Conservation (phyloP, 2,329 filamentous ascomycete species). For the Verticillium tricorpus region DNA sequence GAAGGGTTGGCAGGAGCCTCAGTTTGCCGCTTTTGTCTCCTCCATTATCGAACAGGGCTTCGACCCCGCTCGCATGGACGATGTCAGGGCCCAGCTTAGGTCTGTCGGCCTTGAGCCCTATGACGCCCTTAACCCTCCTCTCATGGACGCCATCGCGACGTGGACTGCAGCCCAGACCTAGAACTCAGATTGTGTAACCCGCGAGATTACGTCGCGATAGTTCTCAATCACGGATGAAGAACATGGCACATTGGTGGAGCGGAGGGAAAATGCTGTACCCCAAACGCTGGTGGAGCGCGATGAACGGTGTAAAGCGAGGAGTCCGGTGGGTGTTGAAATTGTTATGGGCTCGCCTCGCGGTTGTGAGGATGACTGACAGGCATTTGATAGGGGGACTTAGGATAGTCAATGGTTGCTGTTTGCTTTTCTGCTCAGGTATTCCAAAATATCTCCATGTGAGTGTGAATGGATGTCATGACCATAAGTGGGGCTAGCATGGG, state of each 20-base stretch:
- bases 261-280: background rate
- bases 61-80: slow-evolving; percentile 47
- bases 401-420: background rate
- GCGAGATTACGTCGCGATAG: background rate
- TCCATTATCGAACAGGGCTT: slow-evolving; percentile 67
- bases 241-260: background rate
- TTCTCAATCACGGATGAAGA: background rate
- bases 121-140: slow-evolving; percentile 53
- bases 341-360: background rate
- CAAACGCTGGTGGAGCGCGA: background rate
- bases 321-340: background rate
- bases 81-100: slow-evolving; percentile 49
- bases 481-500: too few relatives aligned
- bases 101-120: slow-evolving; percentile 55
- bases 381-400: background rate
- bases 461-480: too few relatives aligned
- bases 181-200: background rate
- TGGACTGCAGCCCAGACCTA: slow-evolving; percentile 34
- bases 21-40: slow-evolving; percentile 65
- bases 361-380: background rate
- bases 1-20: slow-evolving; percentile 67
- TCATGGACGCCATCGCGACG: slow-evolving; percentile 60
- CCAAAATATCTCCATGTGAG: too few relatives aligned
- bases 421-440: background rate
- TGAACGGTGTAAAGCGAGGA: background rate